Evolutionary conservation across 352 stramenopile species (phyloP).

Genomic region (Pilasporangium apinafurcum): DNA sequence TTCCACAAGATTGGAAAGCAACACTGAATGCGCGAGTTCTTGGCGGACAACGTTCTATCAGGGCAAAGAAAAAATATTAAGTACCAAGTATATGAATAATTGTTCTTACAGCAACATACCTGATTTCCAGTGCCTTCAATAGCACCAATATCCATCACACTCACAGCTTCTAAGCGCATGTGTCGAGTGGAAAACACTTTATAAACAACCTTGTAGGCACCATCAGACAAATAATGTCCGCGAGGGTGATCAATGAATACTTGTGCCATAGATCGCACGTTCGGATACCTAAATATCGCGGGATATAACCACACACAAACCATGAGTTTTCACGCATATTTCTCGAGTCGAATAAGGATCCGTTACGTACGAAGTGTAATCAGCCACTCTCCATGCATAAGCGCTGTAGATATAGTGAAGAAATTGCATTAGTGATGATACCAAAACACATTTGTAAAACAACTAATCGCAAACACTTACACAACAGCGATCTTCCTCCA

Average conservation of each 20-base stretch:
- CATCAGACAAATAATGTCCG: slow-evolving; percentile 74
- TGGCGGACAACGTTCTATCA: slow-evolving; percentile 78
- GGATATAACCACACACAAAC: neutral
- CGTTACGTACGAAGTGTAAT: slow-evolving; percentile 39
- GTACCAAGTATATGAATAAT: neutral
- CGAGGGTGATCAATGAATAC: slow-evolving; percentile 50
- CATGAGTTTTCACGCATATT: no score
- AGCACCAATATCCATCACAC: slow-evolving; percentile 90
- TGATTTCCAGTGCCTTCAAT: slow-evolving; percentile 87
- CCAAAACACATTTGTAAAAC: neutral
- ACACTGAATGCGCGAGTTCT: slow-evolving; percentile 92
- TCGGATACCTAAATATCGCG: slow-evolving; percentile 28
- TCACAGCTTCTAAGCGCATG: slow-evolving; percentile 68
- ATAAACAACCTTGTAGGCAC: slow-evolving; percentile 87
- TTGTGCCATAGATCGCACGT: slow-evolving; percentile 26
- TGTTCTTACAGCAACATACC: slow-evolving; percentile 17
- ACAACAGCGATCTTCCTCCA: slow-evolving; percentile 35
- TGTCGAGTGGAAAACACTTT: slow-evolving; percentile 67
- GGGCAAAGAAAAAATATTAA: neutral
- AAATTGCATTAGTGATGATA: neutral
- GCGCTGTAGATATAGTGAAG: slow-evolving; percentile 11
- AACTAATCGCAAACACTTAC: slow-evolving; percentile 16
- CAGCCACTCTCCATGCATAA: slow-evolving; percentile 42
- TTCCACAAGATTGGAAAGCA: slow-evolving; percentile 88
- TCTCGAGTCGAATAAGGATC: no score